phyloP scores from a whole-genome alignment of 495 filamentous ascomycete species.

The Chlorociboria aeruginascens region DNA sequence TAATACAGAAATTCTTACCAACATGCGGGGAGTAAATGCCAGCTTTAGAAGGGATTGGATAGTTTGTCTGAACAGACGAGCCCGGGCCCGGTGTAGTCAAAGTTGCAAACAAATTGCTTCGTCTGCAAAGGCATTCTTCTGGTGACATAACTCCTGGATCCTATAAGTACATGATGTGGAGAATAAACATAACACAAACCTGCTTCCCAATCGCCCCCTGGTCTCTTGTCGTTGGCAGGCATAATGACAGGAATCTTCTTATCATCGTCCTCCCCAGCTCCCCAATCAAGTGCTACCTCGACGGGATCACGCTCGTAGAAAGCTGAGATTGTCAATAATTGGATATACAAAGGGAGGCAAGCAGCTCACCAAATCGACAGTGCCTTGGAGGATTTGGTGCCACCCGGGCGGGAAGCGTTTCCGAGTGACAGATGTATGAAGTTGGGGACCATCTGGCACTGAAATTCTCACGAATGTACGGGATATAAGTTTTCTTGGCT shows the following conservation, averaged over 20 bases:
- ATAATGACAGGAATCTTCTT: constrained; percentile 52
- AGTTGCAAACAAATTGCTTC: constrained; percentile 57
- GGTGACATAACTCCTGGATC: constrained; percentile 38
- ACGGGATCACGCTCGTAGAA: constrained; percentile 46
- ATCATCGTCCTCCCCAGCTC: constrained; percentile 10
- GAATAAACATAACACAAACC: constrained; percentile 25
- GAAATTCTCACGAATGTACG: constrained; percentile 40
- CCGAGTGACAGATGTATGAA: constrained; percentile 28
- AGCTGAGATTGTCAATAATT: constrained; percentile 11
- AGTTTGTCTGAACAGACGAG: constrained; percentile 35
- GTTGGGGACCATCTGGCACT: constrained; percentile 30
- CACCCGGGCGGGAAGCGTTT: constrained; percentile 1
- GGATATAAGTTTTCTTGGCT: constrained; percentile 52
- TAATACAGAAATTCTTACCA: constrained; percentile 28
- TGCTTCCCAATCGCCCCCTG: constrained; percentile 70
- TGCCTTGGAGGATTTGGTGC: neutral
- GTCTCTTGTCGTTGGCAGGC: constrained; percentile 60
- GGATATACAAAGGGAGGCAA: neutral
- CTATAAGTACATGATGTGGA: neutral
- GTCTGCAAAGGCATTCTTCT: constrained; percentile 58
- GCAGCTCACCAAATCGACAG: constrained; percentile 8
- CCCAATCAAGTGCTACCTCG: constrained; percentile 56
- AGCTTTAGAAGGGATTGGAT: constrained; percentile 53
- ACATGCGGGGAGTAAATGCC: constrained; percentile 57
- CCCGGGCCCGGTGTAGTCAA: constrained; percentile 41